Percentiles rank a stretch among this genome's conserved stretches.
Conservation (phyloP, 257 asterid species). For the Cynanchum wilfordii region DNA sequence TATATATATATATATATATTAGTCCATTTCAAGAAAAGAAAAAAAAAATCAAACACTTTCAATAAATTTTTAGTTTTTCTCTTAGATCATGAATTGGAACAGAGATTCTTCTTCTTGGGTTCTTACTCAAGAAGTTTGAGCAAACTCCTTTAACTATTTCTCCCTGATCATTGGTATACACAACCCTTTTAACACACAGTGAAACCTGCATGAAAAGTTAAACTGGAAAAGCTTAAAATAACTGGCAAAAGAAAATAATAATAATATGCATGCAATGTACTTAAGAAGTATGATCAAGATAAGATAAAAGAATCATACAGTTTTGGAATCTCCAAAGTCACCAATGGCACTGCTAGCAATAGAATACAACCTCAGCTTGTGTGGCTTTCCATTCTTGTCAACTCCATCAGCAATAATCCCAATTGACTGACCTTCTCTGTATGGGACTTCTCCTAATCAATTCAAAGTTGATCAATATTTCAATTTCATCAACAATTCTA, state of each 20-base stretch:
- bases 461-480: not conserved
- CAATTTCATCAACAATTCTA: not conserved
- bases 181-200: constrained; percentile 81
- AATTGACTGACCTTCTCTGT: constrained; percentile 95
- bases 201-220: constrained; percentile 56
- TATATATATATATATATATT: constrained; percentile 7
- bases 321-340: constrained; percentile 94
- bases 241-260: not conserved
- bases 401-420: constrained; percentile 88
- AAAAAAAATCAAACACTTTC: not conserved
- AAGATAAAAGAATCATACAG: constrained; percentile 41
- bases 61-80: constrained; percentile 5
- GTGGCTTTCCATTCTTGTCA: constrained; percentile 96
- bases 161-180: constrained; percentile 87
- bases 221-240: constrained; percentile 1
- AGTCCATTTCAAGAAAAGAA: constrained; percentile 9
- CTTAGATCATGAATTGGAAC: not conserved
- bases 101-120: constrained; percentile 5
- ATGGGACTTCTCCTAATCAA: constrained; percentile 75
- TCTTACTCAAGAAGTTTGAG: constrained; percentile 94
- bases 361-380: constrained; percentile 86
- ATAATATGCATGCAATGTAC: not conserved
- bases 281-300: not conserved
- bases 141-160: constrained; percentile 90
- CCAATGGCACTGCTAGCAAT: constrained; percentile 98